Evolutionary conservation across 2,329 filamentous ascomycete species (phyloP), one percentile per base, ranked within the genome.

Genomic region (Blumeria hordei): DNA sequence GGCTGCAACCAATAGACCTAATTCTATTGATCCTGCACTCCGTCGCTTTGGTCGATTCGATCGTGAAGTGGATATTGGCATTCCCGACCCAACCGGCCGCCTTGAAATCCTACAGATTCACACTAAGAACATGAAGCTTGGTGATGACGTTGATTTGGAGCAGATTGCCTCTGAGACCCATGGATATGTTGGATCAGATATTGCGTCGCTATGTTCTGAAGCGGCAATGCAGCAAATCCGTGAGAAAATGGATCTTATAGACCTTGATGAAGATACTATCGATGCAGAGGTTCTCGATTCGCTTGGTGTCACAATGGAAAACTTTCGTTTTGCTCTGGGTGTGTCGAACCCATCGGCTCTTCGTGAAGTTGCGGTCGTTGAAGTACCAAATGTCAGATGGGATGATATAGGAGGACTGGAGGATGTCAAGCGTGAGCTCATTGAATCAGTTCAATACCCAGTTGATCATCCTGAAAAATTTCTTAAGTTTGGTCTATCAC

Each of bases 101-200:
- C 84, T 98, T 39, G 92, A 98, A 77, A 96, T 98, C 66, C 81
- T 98, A 58, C 87, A 94, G 71, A 98, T 98, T 62, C 92, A 98
- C 78, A 98, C 92, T 70, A 98, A 98, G 83, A 98, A 98, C 79
- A 98, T 98, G 92, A 98, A 98, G 77, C 80, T 98, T 58, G 88
- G 72, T 57, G 92, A 96, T 57, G 92, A 96, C 64, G 92, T 98
- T 58, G 92, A 98, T 65, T 79, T 98, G 47, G 90, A 95, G 74
- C 83, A 88, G 65, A 95, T 98, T 65, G 92, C 92, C 55, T 80
- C 92, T 34, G 92, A 98, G 75, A 98, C 92, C 50, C 92, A 98
- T 74, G 92, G 92, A 73, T 98, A 96, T 65, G 92, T 98, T 61
- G 92, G 92, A 74, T 96, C 92, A 35, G 92, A 98, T 82, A 76